Evolutionary conservation across 1,139 yeast genomes (phyloP), one percentile per base, ranked within the genome.

Genomic region (Lizanozyma gosingica): DNA sequence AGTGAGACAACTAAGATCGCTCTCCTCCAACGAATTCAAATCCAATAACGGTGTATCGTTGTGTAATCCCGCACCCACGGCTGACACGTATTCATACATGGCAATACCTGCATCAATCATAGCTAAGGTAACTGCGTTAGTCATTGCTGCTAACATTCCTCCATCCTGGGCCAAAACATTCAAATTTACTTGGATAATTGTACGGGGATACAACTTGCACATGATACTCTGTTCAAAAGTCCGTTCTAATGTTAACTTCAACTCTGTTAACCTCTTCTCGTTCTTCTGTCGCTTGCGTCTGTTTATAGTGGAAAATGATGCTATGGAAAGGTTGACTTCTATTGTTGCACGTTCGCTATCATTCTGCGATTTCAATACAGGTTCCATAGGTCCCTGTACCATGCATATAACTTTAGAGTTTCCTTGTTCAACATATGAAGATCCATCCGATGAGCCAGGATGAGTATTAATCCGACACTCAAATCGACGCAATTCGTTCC

Each of bases 91-190:
- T 57, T 92, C 97, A 54, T 83, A 83, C 86, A 92, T 83, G 15
- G 97, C 85, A 36, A 92, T 81, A 37, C 98, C 98, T 1, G 97
- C 97, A 62, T 94, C 97, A 37, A 92, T 79, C 39, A 92, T 67
- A 0, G 96, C 97, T 49, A 92, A 65, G 1, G 96, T 86, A 39
- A 85, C 76, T n/a, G 97, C 87, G 56, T 94, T 92, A 39, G 87
- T 71, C 52, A 94, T 77, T 1, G 85, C 73, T 0, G 95, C 78
- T 48, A 92, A 63, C 38, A 90, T 58, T 0, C 96, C 95, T 33
- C 98, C 98, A 56, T 94, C 98, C 52, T 87, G 87, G 8, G 92
- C 81, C 44, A 92, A 67, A 0, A 92, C 88, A 49, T 85, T 86
- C 15, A 90, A 65, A 41, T 76, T 76, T 14, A 90, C 73, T 40